phyloP scores from a whole-genome alignment of 2,329 filamentous ascomycete genomes.

The Fusarium proliferatum region DNA sequence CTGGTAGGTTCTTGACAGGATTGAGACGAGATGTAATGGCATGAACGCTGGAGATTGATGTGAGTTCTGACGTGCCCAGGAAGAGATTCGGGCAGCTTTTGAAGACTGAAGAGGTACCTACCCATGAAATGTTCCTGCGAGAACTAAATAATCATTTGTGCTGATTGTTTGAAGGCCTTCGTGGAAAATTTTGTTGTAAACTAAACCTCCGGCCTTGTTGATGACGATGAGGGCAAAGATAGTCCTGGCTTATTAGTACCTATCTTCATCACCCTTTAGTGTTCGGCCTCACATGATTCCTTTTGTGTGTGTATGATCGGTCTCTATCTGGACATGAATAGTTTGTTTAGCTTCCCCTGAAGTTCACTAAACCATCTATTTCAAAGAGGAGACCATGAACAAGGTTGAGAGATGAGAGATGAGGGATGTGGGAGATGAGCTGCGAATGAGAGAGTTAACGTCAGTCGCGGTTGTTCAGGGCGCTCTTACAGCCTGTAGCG shows the following conservation, averaged over 20 bases:
- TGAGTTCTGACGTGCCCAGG: conserved; percentile 12
- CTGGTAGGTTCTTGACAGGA: conserved; percentile 59
- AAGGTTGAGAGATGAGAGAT: conserved; percentile 28
- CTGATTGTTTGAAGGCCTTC: conserved; percentile 87
- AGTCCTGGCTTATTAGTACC: conserved; percentile 69
- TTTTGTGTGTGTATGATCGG: conserved; percentile 11
- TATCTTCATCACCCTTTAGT: not conserved
- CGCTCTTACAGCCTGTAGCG: conserved; percentile 2
- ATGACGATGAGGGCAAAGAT: conserved; percentile 97
- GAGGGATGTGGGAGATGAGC: conserved; percentile 20
- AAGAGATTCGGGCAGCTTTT: not conserved
- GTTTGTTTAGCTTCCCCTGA: conserved; percentile 25
- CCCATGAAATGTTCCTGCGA: conserved; percentile 98
- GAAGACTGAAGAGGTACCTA: conserved; percentile 51
- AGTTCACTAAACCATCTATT: conserved; percentile 41
- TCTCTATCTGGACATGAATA: conserved; percentile 6
- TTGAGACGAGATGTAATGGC: conserved; percentile 74
- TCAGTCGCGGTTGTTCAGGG: not conserved
- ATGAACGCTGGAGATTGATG: conserved; percentile 65
- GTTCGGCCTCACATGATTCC: conserved; percentile 31
- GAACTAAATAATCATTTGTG: conserved; percentile 95
- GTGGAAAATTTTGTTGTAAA: conserved; percentile 96
- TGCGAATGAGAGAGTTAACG: conserved; percentile 7
- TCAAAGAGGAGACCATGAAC: conserved; percentile 34
- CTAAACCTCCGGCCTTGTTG: conserved; percentile 96